Conservation (phyloP, 768 basidiomycete genomes). For the Hygrocybe coccinea region DNA sequence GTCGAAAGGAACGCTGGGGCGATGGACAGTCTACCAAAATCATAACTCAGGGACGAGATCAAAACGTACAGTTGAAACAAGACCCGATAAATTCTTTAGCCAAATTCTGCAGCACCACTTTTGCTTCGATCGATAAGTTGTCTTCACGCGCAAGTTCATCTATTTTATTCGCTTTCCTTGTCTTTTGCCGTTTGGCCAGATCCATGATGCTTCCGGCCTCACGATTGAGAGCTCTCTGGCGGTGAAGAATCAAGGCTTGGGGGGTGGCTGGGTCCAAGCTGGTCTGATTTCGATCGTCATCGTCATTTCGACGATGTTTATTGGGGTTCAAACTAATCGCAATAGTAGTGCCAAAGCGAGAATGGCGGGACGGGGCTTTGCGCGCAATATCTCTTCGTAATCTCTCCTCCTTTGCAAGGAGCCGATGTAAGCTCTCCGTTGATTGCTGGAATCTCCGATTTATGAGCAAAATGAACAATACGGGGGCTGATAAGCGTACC, state of each 20-base stretch:
- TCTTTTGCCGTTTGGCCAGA: constrained; percentile 55
- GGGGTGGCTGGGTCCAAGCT: constrained; percentile 20
- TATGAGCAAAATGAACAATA: constrained; percentile 4
- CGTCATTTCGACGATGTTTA: constrained; percentile 33
- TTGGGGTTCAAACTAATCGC: constrained; percentile 66
- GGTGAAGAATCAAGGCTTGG: constrained; percentile 72
- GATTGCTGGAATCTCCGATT: constrained; percentile 50
- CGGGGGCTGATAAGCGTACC: constrained; percentile 37
- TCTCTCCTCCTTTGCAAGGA: constrained; percentile 74
- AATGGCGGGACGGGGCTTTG: constrained; percentile 71
- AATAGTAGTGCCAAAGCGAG: constrained; percentile 95
- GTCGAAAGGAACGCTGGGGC: constrained; percentile 77
- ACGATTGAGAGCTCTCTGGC: constrained; percentile 69
- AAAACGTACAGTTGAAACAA: constrained; percentile 80
- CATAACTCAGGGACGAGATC: constrained; percentile 4
- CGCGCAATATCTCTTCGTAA: constrained; percentile 53
- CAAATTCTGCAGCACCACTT: constrained; percentile 58
- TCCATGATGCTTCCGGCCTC: constrained; percentile 72
- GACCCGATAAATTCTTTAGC: constrained; percentile 71
- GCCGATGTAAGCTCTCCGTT: constrained; percentile 58
- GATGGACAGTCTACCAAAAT: background rate
- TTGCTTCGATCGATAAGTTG: constrained; percentile 62
- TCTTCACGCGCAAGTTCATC: constrained; percentile 69
- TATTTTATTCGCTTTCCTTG: constrained; percentile 53
- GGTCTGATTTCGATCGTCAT: constrained; percentile 22